Conservation (phyloP, 805 yeast species). For the Cyberlindnera euphorbiiphila region DNA sequence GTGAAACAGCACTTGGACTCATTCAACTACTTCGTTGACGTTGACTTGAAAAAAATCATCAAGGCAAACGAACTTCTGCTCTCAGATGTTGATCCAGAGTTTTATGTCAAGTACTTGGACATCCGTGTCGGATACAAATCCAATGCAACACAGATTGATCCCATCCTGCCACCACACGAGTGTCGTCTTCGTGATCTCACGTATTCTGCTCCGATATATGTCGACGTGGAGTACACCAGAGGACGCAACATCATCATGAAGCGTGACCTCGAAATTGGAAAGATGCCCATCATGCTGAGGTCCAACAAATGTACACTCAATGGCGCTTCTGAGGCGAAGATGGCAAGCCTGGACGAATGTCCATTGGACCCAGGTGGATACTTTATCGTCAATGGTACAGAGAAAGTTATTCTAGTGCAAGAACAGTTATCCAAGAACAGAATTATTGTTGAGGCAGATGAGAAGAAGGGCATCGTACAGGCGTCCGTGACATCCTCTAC, state of each 20-base stretch:
- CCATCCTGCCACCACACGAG: slow-evolving; percentile 84
- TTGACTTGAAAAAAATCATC: slow-evolving; percentile 87
- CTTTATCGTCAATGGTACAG: slow-evolving; percentile 96
- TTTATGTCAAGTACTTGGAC: slow-evolving; percentile 87
- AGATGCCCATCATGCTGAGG: slow-evolving; percentile 98
- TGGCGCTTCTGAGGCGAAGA: slow-evolving; percentile 71
- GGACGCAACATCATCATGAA: slow-evolving; percentile 90
- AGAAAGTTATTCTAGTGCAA: slow-evolving; percentile 92
- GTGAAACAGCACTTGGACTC: slow-evolving; percentile 98
- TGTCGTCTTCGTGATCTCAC: slow-evolving; percentile 93
- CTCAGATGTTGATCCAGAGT: slow-evolving; percentile 96
- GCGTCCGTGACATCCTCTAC: slow-evolving; percentile 98
- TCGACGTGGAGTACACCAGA: slow-evolving; percentile 95
- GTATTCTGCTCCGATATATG: slow-evolving; percentile 91
- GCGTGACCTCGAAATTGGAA: slow-evolving; percentile 87
- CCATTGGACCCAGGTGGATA: slow-evolving; percentile 99
- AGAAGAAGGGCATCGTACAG: slow-evolving; percentile 88
- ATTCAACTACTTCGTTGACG: slow-evolving; percentile 94
- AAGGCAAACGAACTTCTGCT: slow-evolving; percentile 84
- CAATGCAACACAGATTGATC: slow-evolving; percentile 51
- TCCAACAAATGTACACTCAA: slow-evolving; percentile 86
- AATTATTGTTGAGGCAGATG: slow-evolving; percentile 97
- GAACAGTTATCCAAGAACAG: slow-evolving; percentile 96
- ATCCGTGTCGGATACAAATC: slow-evolving; percentile 84
- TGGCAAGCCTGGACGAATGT: slow-evolving; percentile 90